Evolutionary conservation across 441 rosid genomes (phyloP), one percentile per base, ranked within the genome.

Genomic region (Croton laevigatus): DNA sequence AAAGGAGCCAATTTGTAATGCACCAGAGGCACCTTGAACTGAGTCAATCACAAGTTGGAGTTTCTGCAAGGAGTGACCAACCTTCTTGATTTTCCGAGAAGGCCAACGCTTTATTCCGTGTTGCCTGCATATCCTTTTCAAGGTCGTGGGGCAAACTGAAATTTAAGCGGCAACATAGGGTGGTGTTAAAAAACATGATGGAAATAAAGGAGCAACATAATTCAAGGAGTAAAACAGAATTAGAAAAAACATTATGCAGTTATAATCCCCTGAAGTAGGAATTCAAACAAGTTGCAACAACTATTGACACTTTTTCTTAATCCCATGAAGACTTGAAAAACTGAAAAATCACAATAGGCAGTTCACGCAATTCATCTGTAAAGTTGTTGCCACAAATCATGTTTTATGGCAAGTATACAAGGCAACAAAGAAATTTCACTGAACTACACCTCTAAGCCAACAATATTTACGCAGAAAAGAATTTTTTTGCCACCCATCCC

Each of bases 111-210:
- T 81, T 80, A 94, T 91, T 55, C 97, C 97, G 23, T 91, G 89
- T 55, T 88, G 97, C 79, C 98, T 82, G 78, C 98, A 94, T 73
- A 91, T 90, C 71, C 97, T 85, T 81, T 94, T 94, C 89, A 94
- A 86, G 36, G 97, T 94, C 20, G 98, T 94, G 36, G 98, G 97
- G 78, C 98, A 94, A 80, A 91, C 98, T 94, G 93, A 82, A 79
- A 85, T 62, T 8, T 23, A 57, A 72, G 3, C 9, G 69, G 66
- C 46, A 73, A 52, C 66, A n/a, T 17, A 42, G 5, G n/a, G 6
- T 22, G 62, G 16, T 12, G 10, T 67, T 53, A 12, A 16, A 66
- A 62, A 27, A 45, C 48, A 36, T 54, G 12, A 64, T n/a, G 36
- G 14, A 49, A 60, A 46, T 17, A 16, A 49, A 62, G 44, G 12